Conservation (phyloP, 768 basidiomycete genomes). For the Dioszegia crocea region DNA sequence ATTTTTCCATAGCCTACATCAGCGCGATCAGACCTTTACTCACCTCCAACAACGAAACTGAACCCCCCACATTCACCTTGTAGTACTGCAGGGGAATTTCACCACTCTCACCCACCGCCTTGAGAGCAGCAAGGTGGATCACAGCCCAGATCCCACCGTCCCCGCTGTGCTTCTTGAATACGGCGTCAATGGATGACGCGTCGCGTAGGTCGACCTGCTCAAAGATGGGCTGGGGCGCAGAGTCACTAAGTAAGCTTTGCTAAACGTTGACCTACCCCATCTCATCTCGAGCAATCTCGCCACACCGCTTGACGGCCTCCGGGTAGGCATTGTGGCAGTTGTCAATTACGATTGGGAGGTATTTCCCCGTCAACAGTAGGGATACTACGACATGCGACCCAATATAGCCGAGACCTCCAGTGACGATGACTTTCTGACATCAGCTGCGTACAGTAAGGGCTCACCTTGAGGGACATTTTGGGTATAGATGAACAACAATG, state of each 20-base stretch:
- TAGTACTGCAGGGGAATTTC: slow-evolving; percentile 93
- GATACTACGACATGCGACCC: slow-evolving; percentile 91
- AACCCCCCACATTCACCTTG: slow-evolving; percentile 85
- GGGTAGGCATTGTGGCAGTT: slow-evolving; percentile 90
- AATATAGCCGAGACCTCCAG: slow-evolving; percentile 51
- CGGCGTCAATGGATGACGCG: slow-evolving; percentile 63
- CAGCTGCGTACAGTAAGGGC: neutral
- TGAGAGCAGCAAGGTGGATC: slow-evolving; percentile 91
- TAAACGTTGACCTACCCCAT: slow-evolving; percentile 51
- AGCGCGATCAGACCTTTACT: slow-evolving; percentile 4
- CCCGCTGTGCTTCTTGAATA: slow-evolving; percentile 73
- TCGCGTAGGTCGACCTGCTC: slow-evolving; percentile 67
- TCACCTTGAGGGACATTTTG: neutral
- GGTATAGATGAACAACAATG: too few species aligned
- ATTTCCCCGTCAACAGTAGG: slow-evolving; percentile 77
- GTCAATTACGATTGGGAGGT: slow-evolving; percentile 90
- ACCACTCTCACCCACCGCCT: slow-evolving; percentile 94
- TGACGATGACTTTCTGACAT: slow-evolving; percentile 36
- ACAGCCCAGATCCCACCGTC: slow-evolving; percentile 95
- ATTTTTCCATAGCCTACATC: slow-evolving; percentile 72
- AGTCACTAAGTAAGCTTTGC: slow-evolving; percentile 12
- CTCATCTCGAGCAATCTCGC: slow-evolving; percentile 70
- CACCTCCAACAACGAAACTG: slow-evolving; percentile 66
- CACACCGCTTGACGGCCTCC: slow-evolving; percentile 63
- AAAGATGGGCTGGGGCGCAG: slow-evolving; percentile 39